Base-by-base conservation (phyloP, 2,329 filamentous ascomycete species). In the Ilyonectria robusta region DNA sequence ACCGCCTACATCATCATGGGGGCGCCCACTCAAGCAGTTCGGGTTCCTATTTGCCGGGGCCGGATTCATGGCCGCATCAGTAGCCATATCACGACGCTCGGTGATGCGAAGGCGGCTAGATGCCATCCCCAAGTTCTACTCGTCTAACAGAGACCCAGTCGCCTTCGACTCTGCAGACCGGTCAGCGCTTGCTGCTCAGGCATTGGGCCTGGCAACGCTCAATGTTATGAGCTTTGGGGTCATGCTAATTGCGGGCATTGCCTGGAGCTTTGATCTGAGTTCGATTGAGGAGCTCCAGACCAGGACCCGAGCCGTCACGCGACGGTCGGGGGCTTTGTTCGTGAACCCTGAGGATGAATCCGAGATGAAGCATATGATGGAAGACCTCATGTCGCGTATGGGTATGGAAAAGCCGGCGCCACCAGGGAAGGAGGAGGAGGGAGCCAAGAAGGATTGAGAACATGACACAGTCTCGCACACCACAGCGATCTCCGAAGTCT, bases 191-290 rank as follows among this genome's bases (percentile, higher is more conserved):
- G 95, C 95, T 1, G 82, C 92, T 37, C 93, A 97, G 80, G 95
- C 95, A 0, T 84, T 99, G 23, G 93, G 91, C 55, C 84, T 98
- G 40, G 96, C 95, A 0, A 97, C 95, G 0, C 86, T 98, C 73
- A 97, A 97, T 75, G 93, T 96, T 13, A 76, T 91, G 35, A 93
- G 91, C 73, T 88, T 96, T 56, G 91, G 87, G 1, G 89, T 97
- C 79, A 89, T 97, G 86, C 81, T 87, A 9, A 86, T 89, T 0
- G 96, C 95, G 4, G 94, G 92, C 0, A 80, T 91, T 11, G 84
- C 93, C 68, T 97, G 92, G 86, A 91, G 89, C 1, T 89, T 96
- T 67, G 92, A 98, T 78, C 88, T 98, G 40, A 90, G 90, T 77
- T 86, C 85, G 51, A 59, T 94, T 46, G 88, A 89, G 4, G 93